A percentile compares a stretch with the other conserved stretches of the same genome.
Evolutionary conservation across 306 rosid genomes (phyloP).

Genomic region (Ormosia semicastrata): DNA sequence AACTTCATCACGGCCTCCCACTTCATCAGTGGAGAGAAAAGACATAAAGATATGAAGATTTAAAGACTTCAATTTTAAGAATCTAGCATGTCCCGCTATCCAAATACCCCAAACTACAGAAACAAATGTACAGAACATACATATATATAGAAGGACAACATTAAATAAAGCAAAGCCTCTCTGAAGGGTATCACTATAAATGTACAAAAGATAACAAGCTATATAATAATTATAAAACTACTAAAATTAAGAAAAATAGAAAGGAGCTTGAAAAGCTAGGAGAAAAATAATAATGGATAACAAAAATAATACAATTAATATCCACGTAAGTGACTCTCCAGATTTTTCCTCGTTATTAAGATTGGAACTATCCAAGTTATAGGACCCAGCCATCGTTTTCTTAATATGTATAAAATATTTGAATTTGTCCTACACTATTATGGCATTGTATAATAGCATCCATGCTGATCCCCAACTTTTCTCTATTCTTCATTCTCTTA

Average conservation of each 20-base stretch:
- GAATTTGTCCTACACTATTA: background rate
- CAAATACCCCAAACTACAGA: conserved; percentile 5
- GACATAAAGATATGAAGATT: background rate
- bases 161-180: background rate
- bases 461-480: conserved; percentile 13
- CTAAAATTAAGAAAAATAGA: background rate
- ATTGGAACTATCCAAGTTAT: conserved; percentile 6
- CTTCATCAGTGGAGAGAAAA: background rate
- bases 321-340: background rate
- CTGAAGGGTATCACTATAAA: background rate
- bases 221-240: background rate
- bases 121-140: background rate
- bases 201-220: background rate
- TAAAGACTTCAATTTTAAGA: background rate
- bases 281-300: conserved; percentile 6
- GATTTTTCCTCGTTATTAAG: background rate
- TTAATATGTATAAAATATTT: background rate
- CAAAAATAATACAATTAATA: background rate
- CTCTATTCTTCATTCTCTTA: background rate
- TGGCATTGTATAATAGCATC: background rate
- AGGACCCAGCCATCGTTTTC: background rate
- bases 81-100: background rate
- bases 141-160: background rate
- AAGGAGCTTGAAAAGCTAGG: background rate
- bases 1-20: background rate